Evolutionary conservation across 768 basidiomycete species (phyloP).

Genomic region (Phanerochaete sordida): DNA sequence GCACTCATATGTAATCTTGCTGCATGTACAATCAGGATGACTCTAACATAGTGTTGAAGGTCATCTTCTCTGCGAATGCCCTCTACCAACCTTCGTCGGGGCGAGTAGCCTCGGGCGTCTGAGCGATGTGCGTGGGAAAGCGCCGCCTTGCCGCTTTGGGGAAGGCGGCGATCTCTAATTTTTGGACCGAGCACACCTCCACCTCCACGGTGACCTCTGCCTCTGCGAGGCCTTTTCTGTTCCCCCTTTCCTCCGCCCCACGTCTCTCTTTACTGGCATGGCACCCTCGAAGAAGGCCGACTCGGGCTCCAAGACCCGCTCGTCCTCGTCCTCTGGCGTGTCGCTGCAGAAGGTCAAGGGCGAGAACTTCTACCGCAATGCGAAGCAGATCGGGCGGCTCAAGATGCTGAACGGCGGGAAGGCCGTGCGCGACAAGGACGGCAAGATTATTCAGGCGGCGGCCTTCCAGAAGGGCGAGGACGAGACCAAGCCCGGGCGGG

Average conservation of each 20-base stretch:
- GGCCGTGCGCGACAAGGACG: constrained; percentile 85
- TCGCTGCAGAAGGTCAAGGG: constrained; percentile 77
- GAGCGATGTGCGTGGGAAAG: constrained; percentile 1
- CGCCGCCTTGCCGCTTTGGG: not conserved
- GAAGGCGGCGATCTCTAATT: not conserved
- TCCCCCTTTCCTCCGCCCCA: not conserved
- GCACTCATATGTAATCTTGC: no score
- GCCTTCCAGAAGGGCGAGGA: constrained; percentile 95
- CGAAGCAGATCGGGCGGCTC: constrained; percentile 76
- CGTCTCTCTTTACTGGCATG: constrained; percentile 19
- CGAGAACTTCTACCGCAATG: constrained; percentile 98
- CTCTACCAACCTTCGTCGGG: no score
- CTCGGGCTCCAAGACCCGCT: constrained; percentile 19
- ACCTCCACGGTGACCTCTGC: not conserved
- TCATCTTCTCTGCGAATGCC: no score
- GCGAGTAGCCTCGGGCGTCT: no score
- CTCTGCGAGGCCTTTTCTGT: not conserved
- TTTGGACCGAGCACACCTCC: constrained; percentile 1
- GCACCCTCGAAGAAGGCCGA: constrained; percentile 29
- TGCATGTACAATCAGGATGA: no score
- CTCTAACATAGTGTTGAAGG: no score
- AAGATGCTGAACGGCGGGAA: constrained; percentile 95
- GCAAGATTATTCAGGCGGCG: constrained; percentile 90
- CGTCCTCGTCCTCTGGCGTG: constrained; percentile 40
- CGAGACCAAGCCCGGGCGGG: constrained; percentile 84